These are phyloP conservation scores for Aspergillus unguis DNA, from an alignment of 2,329 filamentous ascomycete species.

Conservation along the genomic window DNA sequence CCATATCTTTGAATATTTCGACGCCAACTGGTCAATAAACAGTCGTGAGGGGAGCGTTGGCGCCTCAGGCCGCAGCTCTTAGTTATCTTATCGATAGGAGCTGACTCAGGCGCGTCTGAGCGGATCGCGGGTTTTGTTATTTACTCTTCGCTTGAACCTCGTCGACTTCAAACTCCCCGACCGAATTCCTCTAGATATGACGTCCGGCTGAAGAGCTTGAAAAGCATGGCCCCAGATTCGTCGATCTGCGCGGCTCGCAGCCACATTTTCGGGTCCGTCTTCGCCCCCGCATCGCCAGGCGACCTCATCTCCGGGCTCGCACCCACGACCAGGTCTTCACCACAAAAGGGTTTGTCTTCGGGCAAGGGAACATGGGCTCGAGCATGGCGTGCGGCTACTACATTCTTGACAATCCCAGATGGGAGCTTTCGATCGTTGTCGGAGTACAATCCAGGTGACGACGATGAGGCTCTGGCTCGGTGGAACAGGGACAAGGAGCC, in stretches of 20 bases:
- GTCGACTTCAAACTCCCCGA: not conserved
- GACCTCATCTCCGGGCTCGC: slow-evolving; percentile 27
- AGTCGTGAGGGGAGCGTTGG: not conserved
- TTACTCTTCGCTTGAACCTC: not conserved
- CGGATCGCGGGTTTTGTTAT: slow-evolving; percentile 1
- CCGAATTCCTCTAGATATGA: not conserved
- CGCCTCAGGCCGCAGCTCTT: slow-evolving; percentile 6
- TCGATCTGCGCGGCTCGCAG: slow-evolving; percentile 25
- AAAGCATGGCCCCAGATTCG: slow-evolving; percentile 8
- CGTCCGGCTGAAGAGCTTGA: not conserved
- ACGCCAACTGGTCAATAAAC: too few species aligned
- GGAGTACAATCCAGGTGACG: slow-evolving; percentile 24
- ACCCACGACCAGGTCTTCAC: slow-evolving; percentile 8
- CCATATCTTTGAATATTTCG: not conserved
- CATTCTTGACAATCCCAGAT: slow-evolving; percentile 39
- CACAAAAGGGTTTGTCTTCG: slow-evolving; percentile 13
- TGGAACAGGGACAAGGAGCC: slow-evolving; percentile 31
- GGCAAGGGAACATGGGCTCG: slow-evolving; percentile 38
- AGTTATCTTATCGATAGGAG: slow-evolving; percentile 15
- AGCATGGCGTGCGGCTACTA: slow-evolving; percentile 42
- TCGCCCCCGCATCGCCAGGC: slow-evolving; percentile 38
- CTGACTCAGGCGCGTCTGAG: slow-evolving; percentile 2
- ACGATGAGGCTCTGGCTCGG: slow-evolving; percentile 26
- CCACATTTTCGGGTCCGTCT: slow-evolving; percentile 45
- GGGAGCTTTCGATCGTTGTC: slow-evolving; percentile 30